Percentiles rank a stretch among this genome's conserved stretches.
Evolutionary conservation across 176 grass and related monocot species (phyloP).

Genomic region (Cymbopogon citratus): DNA sequence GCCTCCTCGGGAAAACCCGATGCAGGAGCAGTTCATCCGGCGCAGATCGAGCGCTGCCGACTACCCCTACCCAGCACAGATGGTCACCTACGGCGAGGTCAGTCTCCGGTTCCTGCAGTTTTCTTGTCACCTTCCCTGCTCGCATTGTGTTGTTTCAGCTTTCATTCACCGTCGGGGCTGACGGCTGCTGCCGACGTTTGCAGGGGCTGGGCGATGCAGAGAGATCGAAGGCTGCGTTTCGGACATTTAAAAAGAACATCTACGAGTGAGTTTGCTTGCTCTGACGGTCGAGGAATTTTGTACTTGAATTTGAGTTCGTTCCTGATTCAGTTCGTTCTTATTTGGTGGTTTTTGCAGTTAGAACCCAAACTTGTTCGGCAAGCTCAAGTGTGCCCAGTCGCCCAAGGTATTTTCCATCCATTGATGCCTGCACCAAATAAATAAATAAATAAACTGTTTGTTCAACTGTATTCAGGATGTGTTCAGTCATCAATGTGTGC

Average conservation of each 20-base stretch:
- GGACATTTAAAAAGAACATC: conserved; percentile 36
- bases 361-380: conserved; percentile 10
- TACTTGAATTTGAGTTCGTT: not conserved
- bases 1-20: too few species aligned
- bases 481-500: not conserved
- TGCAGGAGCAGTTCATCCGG: too few species aligned
- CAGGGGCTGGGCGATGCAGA: conserved; percentile 34
- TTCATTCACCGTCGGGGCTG: not conserved
- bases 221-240: conserved; percentile 34
- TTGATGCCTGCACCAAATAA: not conserved
- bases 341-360: not conserved
- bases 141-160: not conserved
- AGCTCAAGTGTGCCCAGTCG: conserved; percentile 13
- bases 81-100: conserved; percentile 17
- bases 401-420: conserved; percentile 24
- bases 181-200: not conserved
- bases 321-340: not conserved
- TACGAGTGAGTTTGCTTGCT: conserved; percentile 44
- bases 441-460: not conserved
- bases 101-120: not conserved
- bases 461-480: not conserved
- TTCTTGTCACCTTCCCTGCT: not conserved
- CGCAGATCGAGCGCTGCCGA: too few species aligned
- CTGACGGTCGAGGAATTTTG: not conserved
- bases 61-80: not conserved